A percentile compares a stretch with the other conserved stretches of the same genome.
Evolutionary conservation across 306 rosid genomes (phyloP).

Genomic region (Vigna reflexopilosa): DNA sequence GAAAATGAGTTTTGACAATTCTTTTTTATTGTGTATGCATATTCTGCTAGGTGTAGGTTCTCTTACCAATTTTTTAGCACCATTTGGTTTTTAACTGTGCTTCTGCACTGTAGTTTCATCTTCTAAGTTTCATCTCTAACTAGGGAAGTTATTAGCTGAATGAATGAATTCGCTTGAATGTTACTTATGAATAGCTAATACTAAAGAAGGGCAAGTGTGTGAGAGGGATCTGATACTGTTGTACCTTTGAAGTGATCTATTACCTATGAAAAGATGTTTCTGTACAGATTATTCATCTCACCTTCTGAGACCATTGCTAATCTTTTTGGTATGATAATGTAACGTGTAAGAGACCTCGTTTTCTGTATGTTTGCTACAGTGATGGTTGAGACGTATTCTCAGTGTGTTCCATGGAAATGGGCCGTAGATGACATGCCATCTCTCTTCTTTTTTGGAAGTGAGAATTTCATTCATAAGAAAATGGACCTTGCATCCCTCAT

Average conservation of each 20-base stretch:
- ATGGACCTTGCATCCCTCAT: constrained; percentile 27
- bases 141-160: background rate
- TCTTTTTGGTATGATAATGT: constrained; percentile 35
- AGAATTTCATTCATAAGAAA: constrained; percentile 24
- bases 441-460: constrained; percentile 6
- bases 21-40: background rate
- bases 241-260: constrained; percentile 48
- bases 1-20: background rate
- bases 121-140: background rate
- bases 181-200: constrained; percentile 9
- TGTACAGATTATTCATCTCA: constrained; percentile 38
- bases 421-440: constrained; percentile 40
- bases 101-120: background rate
- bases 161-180: constrained; percentile 26
- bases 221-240: constrained; percentile 38
- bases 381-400: constrained; percentile 46
- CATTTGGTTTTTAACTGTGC: background rate
- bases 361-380: constrained; percentile 34
- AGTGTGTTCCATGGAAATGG: constrained; percentile 45
- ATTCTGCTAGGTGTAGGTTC: background rate
- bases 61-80: background rate
- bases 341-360: constrained; percentile 52
- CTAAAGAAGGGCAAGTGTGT: constrained; percentile 28
- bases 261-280: constrained; percentile 46
- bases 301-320: constrained; percentile 20